Conservation (phyloP, 108 stramenopile species). For the Cyclotella sp. region DNA sequence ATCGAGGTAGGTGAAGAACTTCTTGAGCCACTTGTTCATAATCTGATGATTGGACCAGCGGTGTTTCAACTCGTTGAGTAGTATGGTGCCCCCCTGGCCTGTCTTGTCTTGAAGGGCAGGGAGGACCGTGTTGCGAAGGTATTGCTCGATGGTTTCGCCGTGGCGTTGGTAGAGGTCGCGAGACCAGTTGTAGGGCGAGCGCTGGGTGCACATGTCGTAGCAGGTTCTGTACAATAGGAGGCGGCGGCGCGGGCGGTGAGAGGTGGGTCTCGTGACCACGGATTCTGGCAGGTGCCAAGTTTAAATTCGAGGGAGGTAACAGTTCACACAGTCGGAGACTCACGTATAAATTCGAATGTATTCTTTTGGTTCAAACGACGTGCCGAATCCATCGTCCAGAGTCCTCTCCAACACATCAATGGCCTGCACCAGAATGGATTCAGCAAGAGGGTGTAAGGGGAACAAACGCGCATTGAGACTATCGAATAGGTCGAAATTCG, state of each 20-base stretch:
- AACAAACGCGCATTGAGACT: conserved; percentile 6
- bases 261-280: neutral
- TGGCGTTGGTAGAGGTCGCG: conserved; percentile 97
- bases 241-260: conserved; percentile 1
- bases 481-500: neutral
- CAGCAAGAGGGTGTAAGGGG: neutral
- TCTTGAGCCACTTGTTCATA: conserved; percentile 99
- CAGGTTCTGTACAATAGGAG: conserved; percentile 79
- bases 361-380: conserved; percentile 91
- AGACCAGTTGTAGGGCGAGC: conserved; percentile 99
- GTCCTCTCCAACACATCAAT: conserved; percentile 90
- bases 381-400: conserved; percentile 85
- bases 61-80: conserved; percentile 91
- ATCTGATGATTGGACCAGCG: conserved; percentile 98
- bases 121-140: conserved; percentile 90
- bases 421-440: conserved; percentile 54
- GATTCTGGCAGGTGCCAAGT: conserved; percentile 4
- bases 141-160: conserved; percentile 93
- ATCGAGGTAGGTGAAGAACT: conserved; percentile 99
- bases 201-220: conserved; percentile 99
- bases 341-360: conserved; percentile 92
- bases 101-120: conserved; percentile 90
- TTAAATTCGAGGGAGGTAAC: neutral
- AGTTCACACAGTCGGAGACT: conserved; percentile 38
- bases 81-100: conserved; percentile 83